Conservation (phyloP, 2,329 filamentous ascomycete species). For the Lomentospora prolificans region DNA sequence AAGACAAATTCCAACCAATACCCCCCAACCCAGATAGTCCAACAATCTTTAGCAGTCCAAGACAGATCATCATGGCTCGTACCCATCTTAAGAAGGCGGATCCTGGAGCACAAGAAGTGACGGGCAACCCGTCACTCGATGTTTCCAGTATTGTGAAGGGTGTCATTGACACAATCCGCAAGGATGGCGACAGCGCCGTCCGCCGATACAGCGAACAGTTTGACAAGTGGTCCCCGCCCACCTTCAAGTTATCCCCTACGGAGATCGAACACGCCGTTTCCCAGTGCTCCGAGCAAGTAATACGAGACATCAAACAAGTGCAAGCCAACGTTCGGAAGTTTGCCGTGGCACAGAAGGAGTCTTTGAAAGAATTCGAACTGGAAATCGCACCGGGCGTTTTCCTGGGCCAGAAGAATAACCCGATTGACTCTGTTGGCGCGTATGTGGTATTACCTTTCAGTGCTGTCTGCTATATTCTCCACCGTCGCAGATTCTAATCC, state of each 20-base stretch:
- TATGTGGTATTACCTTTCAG: constrained; percentile 14
- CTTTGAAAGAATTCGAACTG: constrained; percentile 36
- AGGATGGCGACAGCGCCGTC: constrained; percentile 37
- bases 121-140: constrained; percentile 3
- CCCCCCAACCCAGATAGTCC: too few species aligned
- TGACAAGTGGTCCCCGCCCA: constrained; percentile 39
- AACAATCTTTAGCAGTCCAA: too few species aligned
- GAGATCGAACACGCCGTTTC: constrained; percentile 36
- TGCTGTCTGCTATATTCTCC: background rate
- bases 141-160: constrained; percentile 32
- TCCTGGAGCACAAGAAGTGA: background rate
- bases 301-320: constrained; percentile 22
- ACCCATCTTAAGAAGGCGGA: background rate
- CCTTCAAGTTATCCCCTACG: constrained; percentile 34
- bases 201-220: constrained; percentile 40
- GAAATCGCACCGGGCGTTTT: constrained; percentile 39
- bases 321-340: constrained; percentile 10
- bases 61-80: constrained; percentile 1
- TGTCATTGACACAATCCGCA: constrained; percentile 36
- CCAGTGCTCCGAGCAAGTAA: constrained; percentile 30
- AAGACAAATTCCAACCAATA: too few species aligned
- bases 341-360: constrained; percentile 18
- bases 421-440: constrained; percentile 34
- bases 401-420: constrained; percentile 40
- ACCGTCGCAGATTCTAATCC: constrained; percentile 9